Conservation (phyloP, 768 basidiomycete species). For the Coprinellus micaceus region DNA sequence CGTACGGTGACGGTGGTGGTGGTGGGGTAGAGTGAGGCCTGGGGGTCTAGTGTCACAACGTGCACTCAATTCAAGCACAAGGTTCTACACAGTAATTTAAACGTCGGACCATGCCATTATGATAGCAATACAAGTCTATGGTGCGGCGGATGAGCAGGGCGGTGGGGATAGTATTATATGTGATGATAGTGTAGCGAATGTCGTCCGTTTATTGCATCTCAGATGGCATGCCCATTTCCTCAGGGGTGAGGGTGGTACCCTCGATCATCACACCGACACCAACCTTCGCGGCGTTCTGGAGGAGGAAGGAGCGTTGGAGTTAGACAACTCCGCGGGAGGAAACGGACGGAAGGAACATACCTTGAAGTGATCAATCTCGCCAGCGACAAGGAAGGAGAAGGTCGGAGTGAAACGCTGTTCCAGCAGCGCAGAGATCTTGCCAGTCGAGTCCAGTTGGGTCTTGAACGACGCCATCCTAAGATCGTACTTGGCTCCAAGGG, state of each 20-base stretch:
- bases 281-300: constrained; percentile 86
- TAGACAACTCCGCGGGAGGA: neutral
- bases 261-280: constrained; percentile 99
- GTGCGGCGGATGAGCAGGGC: constrained; percentile 15
- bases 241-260: constrained; percentile 72
- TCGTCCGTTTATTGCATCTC: constrained; percentile 34
- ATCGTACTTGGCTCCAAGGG: constrained; percentile 95
- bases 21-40: neutral
- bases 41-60: neutral
- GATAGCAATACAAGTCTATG: constrained; percentile 14
- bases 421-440: constrained; percentile 91
- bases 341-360: constrained; percentile 1
- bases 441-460: constrained; percentile 90
- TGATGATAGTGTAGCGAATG: constrained; percentile 24
- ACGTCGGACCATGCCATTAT: constrained; percentile 6
- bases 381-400: constrained; percentile 90
- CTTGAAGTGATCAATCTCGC: constrained; percentile 86
- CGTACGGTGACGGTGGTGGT: too few relatives aligned
- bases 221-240: constrained; percentile 74
- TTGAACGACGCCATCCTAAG: constrained; percentile 91
- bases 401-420: constrained; percentile 96
- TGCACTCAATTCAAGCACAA: neutral
- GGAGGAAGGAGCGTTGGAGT: too few relatives aligned
- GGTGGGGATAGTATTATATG: constrained; percentile 17
- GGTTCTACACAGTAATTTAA: neutral